Evolutionary conservation across 2,329 filamentous ascomycete genomes (phyloP), one percentile per base, ranked within the genome.

Genomic region (Incumbomyces delicatus): DNA sequence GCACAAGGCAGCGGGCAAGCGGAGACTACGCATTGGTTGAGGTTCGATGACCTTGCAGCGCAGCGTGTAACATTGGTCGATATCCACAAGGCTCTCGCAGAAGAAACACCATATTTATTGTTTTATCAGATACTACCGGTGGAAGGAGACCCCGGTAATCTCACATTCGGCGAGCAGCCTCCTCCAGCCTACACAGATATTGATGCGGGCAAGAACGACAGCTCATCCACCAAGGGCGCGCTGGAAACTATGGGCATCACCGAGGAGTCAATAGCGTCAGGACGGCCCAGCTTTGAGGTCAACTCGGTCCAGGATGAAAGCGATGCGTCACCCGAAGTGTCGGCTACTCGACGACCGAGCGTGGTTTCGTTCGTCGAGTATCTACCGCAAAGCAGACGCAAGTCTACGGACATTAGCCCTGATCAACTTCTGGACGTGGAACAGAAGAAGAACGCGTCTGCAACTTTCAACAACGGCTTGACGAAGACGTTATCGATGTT

Each of bases 61-160:
- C 74, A 81, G 47, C 78, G 90, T 20, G 83, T 96, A 2, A 75
- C 74, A 0, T 75, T 83, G 46, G 81, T 95, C 41, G 79, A 94
- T 58, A 83, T 95, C 52, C 81, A 85, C 51, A 68, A 83, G 55
- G 83, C 86, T 0, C 68, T 96, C 41, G 83, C 79, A 55, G 76
- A 83, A n/a, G 89, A 95, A 63, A 94, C 87, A 63, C 90, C 92
- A 0, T 96, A 96, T 62, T 75, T 96, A 6, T 72, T 98, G 0
- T 96, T 96, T 64, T 98, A 95, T 60, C 90, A 95, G 63, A 86
- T 96, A 34, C 77, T 94, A 27, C 89, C 90, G 0, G 87, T 94
- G 58, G 78, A 87, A 27, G 85, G 89, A 47, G 76, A 83, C 52
- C 65, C 64, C 14, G 61, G 60, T 5, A 57, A 61, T 33, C 58